Evolutionary conservation across 139 green algal genomes (phyloP).

Genomic region (Marvania coccoides): DNA sequence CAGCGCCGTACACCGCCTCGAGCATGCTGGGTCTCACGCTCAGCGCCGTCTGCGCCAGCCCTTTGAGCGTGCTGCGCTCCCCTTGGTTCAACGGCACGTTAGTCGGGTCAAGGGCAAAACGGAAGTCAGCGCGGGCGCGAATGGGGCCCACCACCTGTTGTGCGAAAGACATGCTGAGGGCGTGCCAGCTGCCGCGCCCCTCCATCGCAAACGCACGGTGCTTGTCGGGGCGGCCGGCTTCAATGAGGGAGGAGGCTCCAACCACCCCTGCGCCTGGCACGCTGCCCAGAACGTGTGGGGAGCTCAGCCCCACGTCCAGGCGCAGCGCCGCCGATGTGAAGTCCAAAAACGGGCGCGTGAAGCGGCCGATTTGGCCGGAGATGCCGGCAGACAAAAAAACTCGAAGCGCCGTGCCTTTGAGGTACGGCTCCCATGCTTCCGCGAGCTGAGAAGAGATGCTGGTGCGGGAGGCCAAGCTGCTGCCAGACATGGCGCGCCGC

Average conservation of each 20-base stretch:
- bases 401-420: conserved; percentile 42
- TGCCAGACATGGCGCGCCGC: not conserved
- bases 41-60: conserved; percentile 26
- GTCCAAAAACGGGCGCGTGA: conserved; percentile 37
- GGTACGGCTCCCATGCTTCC: conserved; percentile 38
- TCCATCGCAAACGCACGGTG: conserved; percentile 58
- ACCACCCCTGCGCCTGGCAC: conserved; percentile 1
- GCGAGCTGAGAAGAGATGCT: conserved; percentile 19
- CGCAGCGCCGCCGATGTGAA: conserved; percentile 32
- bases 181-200: conserved; percentile 57
- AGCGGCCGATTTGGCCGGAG: conserved; percentile 38
- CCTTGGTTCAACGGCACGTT: conserved; percentile 24
- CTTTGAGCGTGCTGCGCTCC: conserved; percentile 25
- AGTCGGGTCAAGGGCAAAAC: conserved; percentile 46
- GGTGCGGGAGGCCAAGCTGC: conserved; percentile 6
- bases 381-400: conserved; percentile 38
- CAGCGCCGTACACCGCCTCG: conserved; percentile 44
- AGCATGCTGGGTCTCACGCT: conserved; percentile 46
- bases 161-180: conserved; percentile 41
- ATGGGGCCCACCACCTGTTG: conserved; percentile 75
- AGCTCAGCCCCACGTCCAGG: conserved; percentile 47
- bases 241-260: not conserved
- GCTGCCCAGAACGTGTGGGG: conserved; percentile 21
- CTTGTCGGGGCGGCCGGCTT: conserved; percentile 10
- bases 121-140: conserved; percentile 46